Percentiles rank a stretch among this genome's conserved stretches.
Evolutionary conservation across 345 rosid species (phyloP).

Genomic region (Populus davidiana): DNA sequence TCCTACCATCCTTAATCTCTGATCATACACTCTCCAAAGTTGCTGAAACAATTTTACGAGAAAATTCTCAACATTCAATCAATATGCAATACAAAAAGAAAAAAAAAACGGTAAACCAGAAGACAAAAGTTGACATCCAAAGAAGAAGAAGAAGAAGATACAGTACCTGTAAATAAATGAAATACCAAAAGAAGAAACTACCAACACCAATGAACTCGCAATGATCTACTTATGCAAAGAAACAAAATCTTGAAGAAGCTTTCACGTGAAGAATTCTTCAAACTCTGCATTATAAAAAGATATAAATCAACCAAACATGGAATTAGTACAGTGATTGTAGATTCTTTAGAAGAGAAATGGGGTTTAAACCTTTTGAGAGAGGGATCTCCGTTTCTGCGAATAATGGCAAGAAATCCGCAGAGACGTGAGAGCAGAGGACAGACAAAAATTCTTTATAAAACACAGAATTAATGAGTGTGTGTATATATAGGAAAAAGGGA

Average conservation of each 20-base stretch:
- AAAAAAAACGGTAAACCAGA: not conserved
- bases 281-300: not conserved
- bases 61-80: not conserved
- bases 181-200: not conserved
- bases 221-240: not conserved
- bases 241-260: slow-evolving; percentile 1
- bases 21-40: slow-evolving; percentile 8
- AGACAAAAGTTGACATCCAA: not conserved
- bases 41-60: slow-evolving; percentile 22
- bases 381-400: slow-evolving; percentile 28
- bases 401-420: slow-evolving; percentile 5
- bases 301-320: not conserved
- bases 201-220: not conserved
- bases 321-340: not conserved
- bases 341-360: slow-evolving; percentile 19
- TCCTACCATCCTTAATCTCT: slow-evolving; percentile 59
- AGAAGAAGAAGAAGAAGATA: not conserved
- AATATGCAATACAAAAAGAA: not conserved
- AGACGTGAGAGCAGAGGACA: slow-evolving; percentile 32
- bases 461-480: not conserved
- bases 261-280: not conserved
- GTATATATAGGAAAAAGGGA: not conserved
- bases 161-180: not conserved
- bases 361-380: slow-evolving; percentile 21
- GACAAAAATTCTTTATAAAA: not conserved